Evolutionary conservation across 345 rosid species (phyloP), one percentile per base, ranked within the genome.

Genomic region (Aurinia saxatilis): DNA sequence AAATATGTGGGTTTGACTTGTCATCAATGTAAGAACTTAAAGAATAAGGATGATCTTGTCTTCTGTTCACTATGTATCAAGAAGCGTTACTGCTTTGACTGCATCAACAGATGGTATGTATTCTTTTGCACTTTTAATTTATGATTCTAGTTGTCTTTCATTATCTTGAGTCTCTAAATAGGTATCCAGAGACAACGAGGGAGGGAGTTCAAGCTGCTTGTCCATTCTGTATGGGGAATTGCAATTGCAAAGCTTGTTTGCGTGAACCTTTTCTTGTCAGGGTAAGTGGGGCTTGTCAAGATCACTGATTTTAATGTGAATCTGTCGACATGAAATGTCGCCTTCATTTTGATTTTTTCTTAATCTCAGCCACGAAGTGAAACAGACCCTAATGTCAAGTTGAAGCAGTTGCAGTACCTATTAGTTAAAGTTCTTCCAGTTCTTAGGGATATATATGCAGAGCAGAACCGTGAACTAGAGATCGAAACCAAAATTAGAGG

Each of bases 371-470:
- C 0, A 8, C 37, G 0, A 8, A 31, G 2, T 39, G 60, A 60
- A 30, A 57, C 10, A 31, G 72, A 75, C 2, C 4, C 0, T 2
- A 40, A 11, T 48, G 65, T 65, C 38, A 65, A 74, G 73, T 13
- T 74, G n/a, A 49, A 59, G 44, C 66, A 58, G 64, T 46, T 74
- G 68, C 74, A 69, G 68, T 74, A 74, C 53, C 52, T 75, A 53
- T 50, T 75, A 39, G 38, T 46, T 48, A 70, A 70, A 55, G 64
- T 41, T 53, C 72, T 75, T 33, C 75, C 78, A 7, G 64, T 65
- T 52, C 48, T 75, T 8, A 60, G 50, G 60, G 68, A 47, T 40
- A 54, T 75, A 14, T 63, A 27, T 27, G 1, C 25, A 1, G 78
- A 75, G 45, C 68, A 65, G 37, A 47, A 19, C 10, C 66, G 19